Evolutionary conservation across 805 yeast species (phyloP).

Genomic region (Tetrapisispora nanseiensis): DNA sequence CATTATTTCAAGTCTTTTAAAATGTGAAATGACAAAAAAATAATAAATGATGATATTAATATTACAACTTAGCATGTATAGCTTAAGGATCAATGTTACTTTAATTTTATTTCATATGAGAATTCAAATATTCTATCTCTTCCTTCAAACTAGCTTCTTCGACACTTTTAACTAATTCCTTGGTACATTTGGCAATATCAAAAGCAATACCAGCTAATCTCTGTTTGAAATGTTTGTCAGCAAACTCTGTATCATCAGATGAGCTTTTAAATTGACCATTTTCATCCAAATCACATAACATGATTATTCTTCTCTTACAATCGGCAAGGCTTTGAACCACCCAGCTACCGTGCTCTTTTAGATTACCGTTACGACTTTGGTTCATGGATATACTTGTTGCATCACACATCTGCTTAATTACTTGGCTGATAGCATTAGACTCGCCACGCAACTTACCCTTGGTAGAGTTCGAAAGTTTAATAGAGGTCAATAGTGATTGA

Average conservation of each 20-base stretch:
- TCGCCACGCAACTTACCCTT: constrained; percentile 64
- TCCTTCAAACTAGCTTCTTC: constrained; percentile 87
- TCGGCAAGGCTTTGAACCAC: constrained; percentile 80
- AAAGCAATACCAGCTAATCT: constrained; percentile 92
- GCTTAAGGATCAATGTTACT: too few species aligned
- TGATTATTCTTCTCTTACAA: constrained; percentile 74
- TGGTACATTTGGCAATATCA: constrained; percentile 93
- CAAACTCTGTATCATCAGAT: constrained; percentile 48
- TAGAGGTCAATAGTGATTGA: constrained; percentile 67
- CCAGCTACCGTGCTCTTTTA: constrained; percentile 87
- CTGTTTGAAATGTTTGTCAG: constrained; percentile 85
- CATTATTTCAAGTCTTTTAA: too few species aligned
- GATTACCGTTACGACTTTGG: constrained; percentile 73
- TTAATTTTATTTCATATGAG: constrained; percentile 3
- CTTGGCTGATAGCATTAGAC: constrained; percentile 63
- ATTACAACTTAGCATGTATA: not conserved
- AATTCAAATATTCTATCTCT: constrained; percentile 5
- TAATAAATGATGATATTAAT: too few species aligned
- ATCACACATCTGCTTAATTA: constrained; percentile 79
- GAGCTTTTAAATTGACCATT: constrained; percentile 28
- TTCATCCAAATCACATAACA: constrained; percentile 40
- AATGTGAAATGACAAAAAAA: too few species aligned
- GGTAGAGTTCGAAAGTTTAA: constrained; percentile 66
- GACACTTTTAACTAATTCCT: constrained; percentile 89
- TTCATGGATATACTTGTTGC: constrained; percentile 84